These are phyloP conservation scores for Gracilariopsis chorda DNA, from an alignment of 23 red algal species.

Conservation along the genomic window DNA sequence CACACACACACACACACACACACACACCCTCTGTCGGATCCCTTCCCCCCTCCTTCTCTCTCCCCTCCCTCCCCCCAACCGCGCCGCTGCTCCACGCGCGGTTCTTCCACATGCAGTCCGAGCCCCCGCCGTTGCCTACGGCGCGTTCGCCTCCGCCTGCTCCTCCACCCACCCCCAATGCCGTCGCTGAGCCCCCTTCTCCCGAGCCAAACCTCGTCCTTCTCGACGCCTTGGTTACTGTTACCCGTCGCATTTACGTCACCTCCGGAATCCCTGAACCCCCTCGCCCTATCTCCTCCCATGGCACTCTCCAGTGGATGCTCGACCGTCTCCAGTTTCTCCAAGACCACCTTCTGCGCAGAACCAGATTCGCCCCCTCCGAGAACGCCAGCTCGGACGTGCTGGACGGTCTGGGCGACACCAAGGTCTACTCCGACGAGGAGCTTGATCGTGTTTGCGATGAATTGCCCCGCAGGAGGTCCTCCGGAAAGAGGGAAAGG, in stretches of 20 bases:
- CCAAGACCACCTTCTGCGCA: neutral
- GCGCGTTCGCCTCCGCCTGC: neutral
- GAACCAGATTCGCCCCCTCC: neutral
- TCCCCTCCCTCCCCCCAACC: too few relatives aligned
- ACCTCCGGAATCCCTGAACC: neutral
- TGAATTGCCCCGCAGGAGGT: neutral
- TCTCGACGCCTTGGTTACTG: neutral
- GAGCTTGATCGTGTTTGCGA: conserved; percentile 1
- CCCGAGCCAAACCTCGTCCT: conserved; percentile 6
- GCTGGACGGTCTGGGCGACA: neutral
- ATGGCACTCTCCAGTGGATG: neutral
- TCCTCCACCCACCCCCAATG: conserved; percentile 2
- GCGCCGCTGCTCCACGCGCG: neutral
- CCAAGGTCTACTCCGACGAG: conserved; percentile 2
- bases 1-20: too few relatives aligned
- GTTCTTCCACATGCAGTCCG: neutral
- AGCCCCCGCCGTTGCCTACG: neutral
- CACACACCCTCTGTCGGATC: too few relatives aligned
- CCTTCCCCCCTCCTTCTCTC: too few relatives aligned
- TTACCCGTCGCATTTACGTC: neutral
- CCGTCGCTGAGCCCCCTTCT: neutral
- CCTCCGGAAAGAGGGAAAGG: neutral
- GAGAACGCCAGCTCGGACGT: neutral
- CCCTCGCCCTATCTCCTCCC: neutral
- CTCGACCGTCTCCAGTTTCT: neutral